A percentile compares a stretch with the other conserved stretches of the same genome.
Conservation (phyloP, 1,284 basidiomycete species). For the Melampsora abietis-canadensis region DNA sequence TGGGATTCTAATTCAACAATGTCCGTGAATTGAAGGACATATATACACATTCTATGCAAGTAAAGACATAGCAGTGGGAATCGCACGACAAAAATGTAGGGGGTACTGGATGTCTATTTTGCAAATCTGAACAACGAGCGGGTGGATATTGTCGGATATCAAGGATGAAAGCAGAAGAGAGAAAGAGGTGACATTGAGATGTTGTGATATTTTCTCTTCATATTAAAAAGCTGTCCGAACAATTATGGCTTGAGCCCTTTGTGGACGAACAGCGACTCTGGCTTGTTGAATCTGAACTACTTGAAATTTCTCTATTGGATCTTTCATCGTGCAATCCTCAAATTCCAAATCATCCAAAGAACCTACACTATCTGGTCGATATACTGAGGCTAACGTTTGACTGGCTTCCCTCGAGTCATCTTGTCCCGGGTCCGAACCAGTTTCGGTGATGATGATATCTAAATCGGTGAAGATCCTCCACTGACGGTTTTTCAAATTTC, state of each 20-base stretch:
- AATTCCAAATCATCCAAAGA: background rate
- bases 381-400: too few species aligned
- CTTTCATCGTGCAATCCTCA: background rate
- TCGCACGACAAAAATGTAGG: too few species aligned
- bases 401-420: background rate
- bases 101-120: too few species aligned
- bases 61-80: too few species aligned
- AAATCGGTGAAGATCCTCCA: background rate
- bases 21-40: too few species aligned
- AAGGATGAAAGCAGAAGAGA: too few species aligned
- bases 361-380: background rate
- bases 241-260: background rate
- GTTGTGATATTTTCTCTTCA: too few species aligned
- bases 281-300: background rate
- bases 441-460: slow-evolving; percentile 4
- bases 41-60: too few species aligned
- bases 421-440: background rate
- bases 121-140: too few species aligned
- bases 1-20: too few species aligned
- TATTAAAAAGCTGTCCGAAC: background rate
- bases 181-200: too few species aligned
- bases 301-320: background rate
- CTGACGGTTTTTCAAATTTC: background rate
- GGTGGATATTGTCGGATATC: too few species aligned
- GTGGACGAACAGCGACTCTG: background rate